Evolutionary conservation across 352 stramenopile species (phyloP).

Genomic region (Pythium monospermum): DNA sequence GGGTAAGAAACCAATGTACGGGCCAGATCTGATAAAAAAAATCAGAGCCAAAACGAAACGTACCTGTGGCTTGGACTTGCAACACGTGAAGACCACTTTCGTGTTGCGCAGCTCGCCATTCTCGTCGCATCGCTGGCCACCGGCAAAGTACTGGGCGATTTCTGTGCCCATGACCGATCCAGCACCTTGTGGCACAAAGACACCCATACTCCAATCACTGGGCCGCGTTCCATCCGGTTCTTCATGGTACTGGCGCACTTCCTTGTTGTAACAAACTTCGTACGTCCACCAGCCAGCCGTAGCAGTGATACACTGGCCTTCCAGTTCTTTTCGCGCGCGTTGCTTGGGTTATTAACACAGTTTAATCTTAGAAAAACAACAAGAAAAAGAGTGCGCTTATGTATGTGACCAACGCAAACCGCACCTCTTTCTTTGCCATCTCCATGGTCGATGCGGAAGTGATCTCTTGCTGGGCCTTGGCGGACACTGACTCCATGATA

Average conservation of each 20-base stretch:
- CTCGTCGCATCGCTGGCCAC: slow-evolving; percentile 79
- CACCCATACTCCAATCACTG: slow-evolving; percentile 83
- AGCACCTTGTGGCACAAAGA: slow-evolving; percentile 34
- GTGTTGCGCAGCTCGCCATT: slow-evolving; percentile 70
- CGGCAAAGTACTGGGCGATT: slow-evolving; percentile 66
- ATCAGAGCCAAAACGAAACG: too few relatives aligned
- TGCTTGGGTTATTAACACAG: slow-evolving; percentile 5
- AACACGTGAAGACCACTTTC: slow-evolving; percentile 76
- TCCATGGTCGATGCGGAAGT: slow-evolving; percentile 27
- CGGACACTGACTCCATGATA: slow-evolving; percentile 44
- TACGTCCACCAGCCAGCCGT: slow-evolving; percentile 82
- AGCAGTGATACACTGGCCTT: slow-evolving; percentile 54
- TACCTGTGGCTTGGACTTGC: slow-evolving; percentile 51
- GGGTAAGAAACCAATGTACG: too few relatives aligned
- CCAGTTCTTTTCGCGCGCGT: slow-evolving; percentile 44
- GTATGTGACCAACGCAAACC: neutral
- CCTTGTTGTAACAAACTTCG: slow-evolving; percentile 72
- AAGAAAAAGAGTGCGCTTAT: neutral
- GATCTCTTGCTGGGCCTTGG: slow-evolving; percentile 33
- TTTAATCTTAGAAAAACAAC: neutral
- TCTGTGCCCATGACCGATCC: slow-evolving; percentile 26
- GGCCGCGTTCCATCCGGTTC: slow-evolving; percentile 61
- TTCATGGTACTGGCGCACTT: slow-evolving; percentile 81
- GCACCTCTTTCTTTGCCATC: slow-evolving; percentile 17
- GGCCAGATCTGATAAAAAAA: too few relatives aligned